Percentiles rank a stretch among this genome's conserved stretches.
Conservation (phyloP, 352 stramenopile species). For the Phytophthora cactorum region DNA sequence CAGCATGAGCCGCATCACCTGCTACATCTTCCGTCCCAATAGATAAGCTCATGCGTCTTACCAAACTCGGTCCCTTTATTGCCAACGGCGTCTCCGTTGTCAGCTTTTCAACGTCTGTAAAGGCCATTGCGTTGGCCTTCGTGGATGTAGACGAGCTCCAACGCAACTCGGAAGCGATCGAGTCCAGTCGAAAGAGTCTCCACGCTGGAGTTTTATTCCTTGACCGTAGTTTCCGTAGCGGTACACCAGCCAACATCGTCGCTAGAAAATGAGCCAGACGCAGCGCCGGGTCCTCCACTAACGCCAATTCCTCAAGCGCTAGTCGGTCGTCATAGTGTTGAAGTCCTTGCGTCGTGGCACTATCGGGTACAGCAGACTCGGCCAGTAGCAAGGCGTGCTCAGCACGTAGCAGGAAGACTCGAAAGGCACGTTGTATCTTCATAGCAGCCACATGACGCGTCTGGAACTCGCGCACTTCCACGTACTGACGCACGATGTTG, state of each 20-base stretch:
- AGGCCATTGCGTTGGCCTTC: conserved; percentile 50
- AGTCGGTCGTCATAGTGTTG: conserved; percentile 63
- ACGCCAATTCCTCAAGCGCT: conserved; percentile 63
- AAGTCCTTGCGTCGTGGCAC: conserved; percentile 44
- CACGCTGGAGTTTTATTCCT: conserved; percentile 57
- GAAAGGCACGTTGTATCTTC: conserved; percentile 68
- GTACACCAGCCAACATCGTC: conserved; percentile 67
- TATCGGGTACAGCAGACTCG: conserved; percentile 60
- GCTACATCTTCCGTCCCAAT: conserved; percentile 3
- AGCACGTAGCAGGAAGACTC: conserved; percentile 44
- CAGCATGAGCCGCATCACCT: conserved; percentile 26
- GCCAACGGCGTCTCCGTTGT: conserved; percentile 53
- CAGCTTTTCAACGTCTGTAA: conserved; percentile 49
- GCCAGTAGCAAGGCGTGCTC: conserved; percentile 62
- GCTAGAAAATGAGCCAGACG: conserved; percentile 67
- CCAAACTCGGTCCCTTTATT: conserved; percentile 17
- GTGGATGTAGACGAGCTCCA: conserved; percentile 51
- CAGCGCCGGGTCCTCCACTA: conserved; percentile 48
- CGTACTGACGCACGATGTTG: conserved; percentile 54
- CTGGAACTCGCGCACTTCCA: conserved; percentile 63
- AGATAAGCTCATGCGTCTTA: conserved; percentile 18
- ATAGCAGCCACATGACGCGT: conserved; percentile 52
- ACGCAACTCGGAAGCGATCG: conserved; percentile 63
- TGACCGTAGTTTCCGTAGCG: conserved; percentile 63
- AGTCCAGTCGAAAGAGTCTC: conserved; percentile 63